Conservation (phyloP, 1,284 basidiomycete species). For the Tylopilus orsonianus region DNA sequence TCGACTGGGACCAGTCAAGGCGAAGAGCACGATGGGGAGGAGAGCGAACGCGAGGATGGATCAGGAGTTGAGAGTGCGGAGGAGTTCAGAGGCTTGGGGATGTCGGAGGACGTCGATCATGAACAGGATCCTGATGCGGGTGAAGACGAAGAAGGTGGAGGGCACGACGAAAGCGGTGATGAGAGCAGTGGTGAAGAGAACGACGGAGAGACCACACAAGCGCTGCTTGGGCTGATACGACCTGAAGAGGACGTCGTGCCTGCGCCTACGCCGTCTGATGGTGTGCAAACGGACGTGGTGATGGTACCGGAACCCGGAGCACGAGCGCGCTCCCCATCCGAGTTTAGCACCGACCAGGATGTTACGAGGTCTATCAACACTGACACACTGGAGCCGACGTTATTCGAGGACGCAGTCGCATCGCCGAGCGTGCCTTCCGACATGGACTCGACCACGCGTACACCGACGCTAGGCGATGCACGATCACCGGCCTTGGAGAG, state of each 20-base stretch:
- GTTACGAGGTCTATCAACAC: neutral
- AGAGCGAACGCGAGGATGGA: conserved; percentile 18
- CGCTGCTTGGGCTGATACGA: conserved; percentile 26
- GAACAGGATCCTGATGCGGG: conserved; percentile 1
- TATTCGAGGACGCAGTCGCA: conserved; percentile 19
- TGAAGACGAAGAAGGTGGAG: conserved; percentile 6
- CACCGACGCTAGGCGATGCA: conserved; percentile 26
- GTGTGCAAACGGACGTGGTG: conserved; percentile 5
- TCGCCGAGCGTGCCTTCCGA: conserved; percentile 31
- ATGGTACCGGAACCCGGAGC: conserved; percentile 3
- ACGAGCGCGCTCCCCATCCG: conserved; percentile 9
- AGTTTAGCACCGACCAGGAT: conserved; percentile 6
- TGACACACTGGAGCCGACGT: neutral
- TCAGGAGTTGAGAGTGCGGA: conserved; percentile 27
- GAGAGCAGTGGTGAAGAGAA: conserved; percentile 21
- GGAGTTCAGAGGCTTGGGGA: conserved; percentile 25
- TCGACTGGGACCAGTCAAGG: conserved; percentile 45
- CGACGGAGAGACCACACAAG: conserved; percentile 32
- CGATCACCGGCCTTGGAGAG: conserved; percentile 29
- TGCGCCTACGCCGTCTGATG: neutral
- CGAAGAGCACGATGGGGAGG: conserved; percentile 12
- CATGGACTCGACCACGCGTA: conserved; percentile 29
- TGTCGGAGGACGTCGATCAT: conserved; percentile 14
- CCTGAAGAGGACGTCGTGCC: conserved; percentile 4
- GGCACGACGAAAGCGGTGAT: conserved; percentile 12